These are phyloP conservation scores for Xylaria grammica DNA, from an alignment of 495 filamentous ascomycete genomes.

Conservation along the genomic window DNA sequence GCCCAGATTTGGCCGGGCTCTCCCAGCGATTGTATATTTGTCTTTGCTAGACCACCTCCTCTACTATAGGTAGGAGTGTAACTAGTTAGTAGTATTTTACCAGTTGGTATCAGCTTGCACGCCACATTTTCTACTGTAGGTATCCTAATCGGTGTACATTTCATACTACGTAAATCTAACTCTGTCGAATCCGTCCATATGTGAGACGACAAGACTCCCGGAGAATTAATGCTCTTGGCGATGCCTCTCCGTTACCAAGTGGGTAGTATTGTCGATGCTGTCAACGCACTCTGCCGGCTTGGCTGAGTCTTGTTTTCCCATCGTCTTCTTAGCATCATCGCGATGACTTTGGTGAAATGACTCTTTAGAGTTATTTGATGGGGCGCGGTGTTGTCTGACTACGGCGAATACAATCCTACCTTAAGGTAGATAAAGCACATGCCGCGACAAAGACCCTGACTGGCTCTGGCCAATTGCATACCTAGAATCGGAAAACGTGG, in stretches of 20 bases:
- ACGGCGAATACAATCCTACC: background rate
- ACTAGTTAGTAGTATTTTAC: too few species aligned
- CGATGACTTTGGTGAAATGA: background rate
- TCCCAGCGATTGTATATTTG: background rate
- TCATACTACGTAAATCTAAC: too few species aligned
- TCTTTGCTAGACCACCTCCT: too few species aligned
- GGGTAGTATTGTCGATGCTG: conserved; percentile 23
- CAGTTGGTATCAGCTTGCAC: too few species aligned
- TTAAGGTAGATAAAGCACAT: background rate
- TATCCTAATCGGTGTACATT: too few species aligned
- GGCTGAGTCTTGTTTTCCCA: conserved; percentile 32
- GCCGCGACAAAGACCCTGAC: background rate
- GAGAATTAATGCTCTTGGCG: background rate
- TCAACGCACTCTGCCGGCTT: conserved; percentile 26
- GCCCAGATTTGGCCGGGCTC: conserved; percentile 3
- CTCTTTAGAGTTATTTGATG: background rate
- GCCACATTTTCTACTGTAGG: too few species aligned
- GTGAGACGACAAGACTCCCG: background rate
- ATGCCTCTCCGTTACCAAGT: conserved; percentile 1
- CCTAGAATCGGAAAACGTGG: conserved; percentile 33
- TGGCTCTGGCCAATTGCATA: conserved; percentile 25
- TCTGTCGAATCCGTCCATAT: too few species aligned
- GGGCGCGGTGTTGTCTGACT: background rate
- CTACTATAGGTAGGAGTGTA: too few species aligned
- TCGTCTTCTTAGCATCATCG: background rate